phyloP scores from a whole-genome alignment of 192 early-diverging fungal species.

The Piromyces sp. region DNA sequence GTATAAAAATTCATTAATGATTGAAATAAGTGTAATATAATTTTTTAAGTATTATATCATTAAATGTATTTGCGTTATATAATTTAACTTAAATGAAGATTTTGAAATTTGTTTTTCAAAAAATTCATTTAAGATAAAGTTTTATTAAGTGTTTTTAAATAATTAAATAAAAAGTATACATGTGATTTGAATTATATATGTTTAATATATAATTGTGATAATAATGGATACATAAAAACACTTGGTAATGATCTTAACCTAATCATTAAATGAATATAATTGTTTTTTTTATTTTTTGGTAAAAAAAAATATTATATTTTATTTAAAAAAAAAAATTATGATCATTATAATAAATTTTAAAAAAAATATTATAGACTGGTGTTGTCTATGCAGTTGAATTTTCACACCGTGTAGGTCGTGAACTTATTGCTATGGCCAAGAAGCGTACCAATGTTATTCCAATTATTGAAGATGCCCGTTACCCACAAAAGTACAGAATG shows the following conservation, averaged over 20 bases:
- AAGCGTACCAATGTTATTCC: slow-evolving; percentile 99
- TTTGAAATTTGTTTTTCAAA: neutral
- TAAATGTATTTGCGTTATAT: neutral
- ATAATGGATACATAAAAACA: neutral
- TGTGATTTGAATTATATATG: neutral
- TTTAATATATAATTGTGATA: neutral
- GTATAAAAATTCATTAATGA: slow-evolving; percentile 8
- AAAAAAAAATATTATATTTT: neutral
- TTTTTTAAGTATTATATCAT: neutral
- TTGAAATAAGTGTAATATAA: too few relatives aligned
- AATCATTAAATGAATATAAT: neutral
- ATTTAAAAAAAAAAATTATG: neutral
- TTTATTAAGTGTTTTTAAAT: neutral
- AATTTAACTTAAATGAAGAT: neutral
- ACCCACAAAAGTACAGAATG: slow-evolving; percentile 99
- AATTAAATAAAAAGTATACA: neutral
- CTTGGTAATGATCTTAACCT: neutral
- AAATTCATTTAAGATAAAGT: neutral
- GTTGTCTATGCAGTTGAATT: slow-evolving; percentile 98
- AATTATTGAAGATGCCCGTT: slow-evolving; percentile 98
- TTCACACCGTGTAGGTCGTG: slow-evolving; percentile 95
- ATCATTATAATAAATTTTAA: neutral
- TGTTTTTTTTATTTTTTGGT: neutral
- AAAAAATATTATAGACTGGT: slow-evolving; percentile 37
- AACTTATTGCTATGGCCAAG: slow-evolving; percentile 99